phyloP scores from a whole-genome alignment of 2,329 filamentous ascomycete species.

The Pyrenophora graminea region DNA sequence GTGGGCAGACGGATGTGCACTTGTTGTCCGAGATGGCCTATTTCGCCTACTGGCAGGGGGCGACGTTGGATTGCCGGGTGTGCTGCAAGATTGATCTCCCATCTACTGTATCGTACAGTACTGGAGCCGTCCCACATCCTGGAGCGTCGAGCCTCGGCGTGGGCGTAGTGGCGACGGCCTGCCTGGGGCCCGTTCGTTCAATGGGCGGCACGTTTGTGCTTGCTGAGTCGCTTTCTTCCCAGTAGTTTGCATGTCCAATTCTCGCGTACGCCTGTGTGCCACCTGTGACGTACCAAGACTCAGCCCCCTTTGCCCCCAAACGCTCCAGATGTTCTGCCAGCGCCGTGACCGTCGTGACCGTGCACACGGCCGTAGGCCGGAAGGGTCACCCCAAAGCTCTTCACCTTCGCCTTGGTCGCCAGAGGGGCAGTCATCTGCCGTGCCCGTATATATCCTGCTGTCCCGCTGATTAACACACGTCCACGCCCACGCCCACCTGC shows the following conservation, averaged over 20 bases:
- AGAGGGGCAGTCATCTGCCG: conserved; percentile 6
- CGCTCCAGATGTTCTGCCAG: conserved; percentile 10
- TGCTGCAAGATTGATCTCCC: conserved; percentile 5
- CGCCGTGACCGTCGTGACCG: conserved; percentile 15
- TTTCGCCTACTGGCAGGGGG: background rate
- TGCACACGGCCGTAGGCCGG: conserved; percentile 14
- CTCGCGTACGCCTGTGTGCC: conserved; percentile 9
- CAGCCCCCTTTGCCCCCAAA: conserved; percentile 17
- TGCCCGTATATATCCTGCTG: conserved; percentile 12
- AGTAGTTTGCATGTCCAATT: background rate
- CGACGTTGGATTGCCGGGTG: background rate
- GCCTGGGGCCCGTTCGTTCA: background rate
- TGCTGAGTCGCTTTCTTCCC: conserved; percentile 5
- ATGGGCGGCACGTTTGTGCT: background rate
- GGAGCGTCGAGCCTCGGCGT: background rate
- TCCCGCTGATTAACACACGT: conserved; percentile 3
- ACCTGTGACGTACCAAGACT: conserved; percentile 15
- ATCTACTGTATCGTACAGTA: background rate
- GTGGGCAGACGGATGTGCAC: background rate
- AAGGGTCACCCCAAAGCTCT: conserved; percentile 9
- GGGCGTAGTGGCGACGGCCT: background rate
- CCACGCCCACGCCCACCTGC: background rate
- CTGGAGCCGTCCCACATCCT: background rate
- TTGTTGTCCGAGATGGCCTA: background rate
- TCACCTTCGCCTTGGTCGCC: conserved; percentile 7